phyloP scores from a whole-genome alignment of 78 protist genomes.

The Goniomonas avonlea region DNA sequence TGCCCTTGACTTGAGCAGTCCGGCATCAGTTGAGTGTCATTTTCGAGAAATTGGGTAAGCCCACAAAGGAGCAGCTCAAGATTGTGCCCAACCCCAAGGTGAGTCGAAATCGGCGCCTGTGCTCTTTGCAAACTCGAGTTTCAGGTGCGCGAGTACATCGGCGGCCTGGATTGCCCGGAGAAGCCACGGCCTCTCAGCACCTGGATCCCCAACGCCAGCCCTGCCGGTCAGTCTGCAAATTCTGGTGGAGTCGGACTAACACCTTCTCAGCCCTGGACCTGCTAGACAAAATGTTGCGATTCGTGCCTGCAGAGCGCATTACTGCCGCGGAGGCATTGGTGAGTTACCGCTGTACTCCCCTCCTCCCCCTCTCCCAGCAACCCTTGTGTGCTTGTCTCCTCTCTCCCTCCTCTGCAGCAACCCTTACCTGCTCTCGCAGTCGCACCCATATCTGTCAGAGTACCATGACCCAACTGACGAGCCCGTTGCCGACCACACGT shows the following conservation, averaged over 20 bases:
- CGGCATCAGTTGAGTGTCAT: slow-evolving; percentile 39
- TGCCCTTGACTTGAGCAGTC: no score
- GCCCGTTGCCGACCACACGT: neutral
- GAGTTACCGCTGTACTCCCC: no score
- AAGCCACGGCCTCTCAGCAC: neutral
- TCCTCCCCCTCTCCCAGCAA: no score
- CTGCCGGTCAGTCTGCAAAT: no score
- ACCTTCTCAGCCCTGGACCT: slow-evolving; percentile 33
- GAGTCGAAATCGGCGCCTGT: no score
- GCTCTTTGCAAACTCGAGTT: no score
- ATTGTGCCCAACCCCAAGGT: no score
- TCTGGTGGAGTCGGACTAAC: no score
- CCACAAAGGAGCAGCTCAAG: neutral
- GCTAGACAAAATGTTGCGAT: slow-evolving; percentile 10
- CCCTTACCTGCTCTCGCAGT: neutral
- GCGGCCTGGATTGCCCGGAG: neutral
- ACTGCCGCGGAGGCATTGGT: no score
- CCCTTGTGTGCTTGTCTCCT: no score
- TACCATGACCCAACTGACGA: neutral
- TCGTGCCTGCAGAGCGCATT: neutral
- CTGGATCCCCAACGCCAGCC: slow-evolving; percentile 9
- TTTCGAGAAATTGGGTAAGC: slow-evolving; percentile 29
- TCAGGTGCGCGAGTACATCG: neutral
- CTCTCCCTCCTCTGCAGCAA: neutral
- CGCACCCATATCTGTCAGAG: neutral